A percentile compares a stretch with the other conserved stretches of the same genome.
Evolutionary conservation across 1,139 yeast species (phyloP).

Genomic region (Dujonia santamariae): DNA sequence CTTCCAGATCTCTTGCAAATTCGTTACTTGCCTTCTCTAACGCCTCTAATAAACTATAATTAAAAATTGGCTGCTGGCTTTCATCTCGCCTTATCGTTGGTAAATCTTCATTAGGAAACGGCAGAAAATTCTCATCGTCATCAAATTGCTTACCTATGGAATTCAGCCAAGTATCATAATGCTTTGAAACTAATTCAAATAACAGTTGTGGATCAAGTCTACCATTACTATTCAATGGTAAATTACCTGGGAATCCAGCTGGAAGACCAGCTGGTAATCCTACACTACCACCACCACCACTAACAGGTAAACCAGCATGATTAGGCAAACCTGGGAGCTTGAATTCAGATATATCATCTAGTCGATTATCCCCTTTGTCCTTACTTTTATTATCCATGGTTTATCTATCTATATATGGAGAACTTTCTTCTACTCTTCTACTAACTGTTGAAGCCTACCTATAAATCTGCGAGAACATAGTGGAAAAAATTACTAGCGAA

Average conservation of each 20-base stretch:
- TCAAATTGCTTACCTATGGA: constrained; percentile 27
- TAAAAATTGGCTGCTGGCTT: constrained; percentile 22
- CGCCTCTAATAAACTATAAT: constrained; percentile 31
- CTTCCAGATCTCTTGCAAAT: constrained; percentile 11
- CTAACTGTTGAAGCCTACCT: too few species aligned
- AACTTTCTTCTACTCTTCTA: too few species aligned
- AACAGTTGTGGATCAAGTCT: constrained; percentile 22
- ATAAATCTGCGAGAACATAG: too few species aligned
- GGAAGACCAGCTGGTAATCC: too few species aligned
- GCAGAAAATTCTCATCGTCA: constrained; percentile 27
- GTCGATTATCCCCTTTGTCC: not conserved
- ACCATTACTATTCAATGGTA: constrained; percentile 3
- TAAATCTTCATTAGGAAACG: constrained; percentile 26
- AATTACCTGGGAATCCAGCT: not conserved
- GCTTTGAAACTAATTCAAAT: constrained; percentile 34
- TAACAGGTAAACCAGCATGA: too few species aligned
- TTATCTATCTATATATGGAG: too few species aligned
- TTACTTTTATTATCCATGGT: not conserved
- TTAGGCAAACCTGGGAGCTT: not conserved
- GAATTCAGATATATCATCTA: not conserved
- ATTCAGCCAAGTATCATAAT: constrained; percentile 40
- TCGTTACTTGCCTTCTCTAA: constrained; percentile 26
- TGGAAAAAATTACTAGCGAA: too few species aligned
- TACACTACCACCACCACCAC: too few species aligned
- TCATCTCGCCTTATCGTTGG: constrained; percentile 8